Evolutionary conservation across 192 early-diverging fungal genomes (phyloP), one percentile per base, ranked within the genome.

Genomic region (Coemansia brasiliensis): DNA sequence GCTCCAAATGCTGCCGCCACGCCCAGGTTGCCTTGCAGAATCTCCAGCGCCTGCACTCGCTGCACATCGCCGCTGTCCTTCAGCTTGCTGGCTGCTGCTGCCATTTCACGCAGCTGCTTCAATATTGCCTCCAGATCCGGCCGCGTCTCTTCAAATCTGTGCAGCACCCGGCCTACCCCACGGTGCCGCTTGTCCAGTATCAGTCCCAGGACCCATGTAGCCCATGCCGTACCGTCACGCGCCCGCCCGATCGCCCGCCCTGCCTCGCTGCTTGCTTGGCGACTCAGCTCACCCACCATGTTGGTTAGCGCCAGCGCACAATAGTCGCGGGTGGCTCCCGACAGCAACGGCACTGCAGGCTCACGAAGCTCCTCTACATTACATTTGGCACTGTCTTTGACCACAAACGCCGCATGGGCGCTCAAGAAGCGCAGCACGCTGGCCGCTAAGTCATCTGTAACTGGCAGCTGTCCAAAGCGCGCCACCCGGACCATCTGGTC

Each of bases 401-500:
- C 58, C 58, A 86, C 78, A 65, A 92, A 91, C 55, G 94, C 87
- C 26, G 86, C 87, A 53, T 93, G 84, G 20, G 87, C 78, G 9
- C 87, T 68, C 15, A 90, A 58, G 65, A 94, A 91, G 21, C 83
- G 75, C 32, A 90, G 72, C 22, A 93, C 83, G 1, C 56, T 69
- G 38, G 69, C 55, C 37, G 91, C 77, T 86, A 90, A 89, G n/a
- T 75, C 78, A 60, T 92, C 88, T 29, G 86, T 79, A 17, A 87
- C 89, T n/a, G 89, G 84, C 29, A 93, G 69, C 58, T 88, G 85
- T n/a, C 78, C 67, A 49, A 88, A 87, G 20, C 84, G 77, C 55
- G 94, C 74, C 25, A 98, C 70, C 17, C 83, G 65, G 41, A 86
- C 73, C 85, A 98, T 86, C 72, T 94, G 91, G 37, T 93, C 86